Evolutionary conservation across 164 flowering plant genomes (phyloP), one percentile per base, ranked within the genome.

Genomic region (Chimonanthus salicifolius): DNA sequence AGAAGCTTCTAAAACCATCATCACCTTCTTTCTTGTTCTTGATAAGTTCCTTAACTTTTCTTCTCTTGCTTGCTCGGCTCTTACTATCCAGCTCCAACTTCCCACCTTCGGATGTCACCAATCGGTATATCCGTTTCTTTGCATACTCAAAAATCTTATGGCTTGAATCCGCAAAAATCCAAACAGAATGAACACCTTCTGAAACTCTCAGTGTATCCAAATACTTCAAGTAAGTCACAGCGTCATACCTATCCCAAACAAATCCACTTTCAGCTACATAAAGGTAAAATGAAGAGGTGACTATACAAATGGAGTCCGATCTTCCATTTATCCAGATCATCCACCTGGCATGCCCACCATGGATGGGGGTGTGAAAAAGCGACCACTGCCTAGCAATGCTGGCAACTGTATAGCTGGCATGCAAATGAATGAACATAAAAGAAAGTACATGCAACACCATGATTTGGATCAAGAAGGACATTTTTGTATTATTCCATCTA

Each of bases 81-180:
- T 88, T 89, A 73, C 69, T 69, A 70, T 73, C 79, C 46, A 48
- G 82, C 71, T 62, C 69, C 63, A 83, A 7, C 74, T 85, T 89
- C 69, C 66, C 80, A 72, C 86, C 89, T 73, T 85, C 89, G 1
- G 87, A 74, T 72, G 79, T 84, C 69, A 77, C 86, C 78, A 91
- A 80, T 65, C 81, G 87, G 77, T 87, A 96, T 68, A 96, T 98
- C 51, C 99, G 86, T 80, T 88, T 94, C 87, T 94, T 96, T 46
- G 98, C 97, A 80, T 77, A 86, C 75, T 96, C 99, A 82, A 96
- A 96, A 72, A 94, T 92, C 88, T 96, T 96, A 80, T 90, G 86
- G 76, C 98, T 94, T 3, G 98, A 87, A 79, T 94, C 97, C 6
- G 98, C 95, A 80, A 96, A 94, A 71, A 94, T 89, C 99, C 99